Evolutionary conservation across 345 rosid species (phyloP), one percentile per base, ranked within the genome.

Genomic region (Populus euphratica): DNA sequence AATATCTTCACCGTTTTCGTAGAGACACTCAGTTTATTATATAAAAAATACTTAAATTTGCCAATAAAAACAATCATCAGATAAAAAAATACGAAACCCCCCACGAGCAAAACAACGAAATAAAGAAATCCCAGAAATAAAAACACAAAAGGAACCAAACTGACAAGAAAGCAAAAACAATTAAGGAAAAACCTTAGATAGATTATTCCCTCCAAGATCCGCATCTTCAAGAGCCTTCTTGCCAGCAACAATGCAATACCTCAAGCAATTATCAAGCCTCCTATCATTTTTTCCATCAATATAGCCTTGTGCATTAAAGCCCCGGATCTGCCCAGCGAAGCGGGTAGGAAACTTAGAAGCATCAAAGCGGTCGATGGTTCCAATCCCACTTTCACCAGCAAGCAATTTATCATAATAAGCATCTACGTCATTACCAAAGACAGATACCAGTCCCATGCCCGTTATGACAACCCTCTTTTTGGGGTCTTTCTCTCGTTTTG

Each of bases 301-400:
- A 82, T 90, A 91, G 5, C 97, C 99, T 77, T 88, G 79, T 0
- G 97, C 83, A 73, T 41, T 78, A 86, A 96, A 94, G 74, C 99
- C 98, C 44, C 93, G 91, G 88, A 96, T 92, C 97, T 96, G 99
- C 27, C 98, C 99, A 6, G 88, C 99, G 86, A 96, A 96, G 73
- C 98, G 84, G 72, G 99, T 94, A 0, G 99, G 98, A 70, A 94
- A 94, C 89, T 94, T 94, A 36, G 97, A 94, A 2, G 97, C 97
- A 80, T 96, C 99, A 76, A 96, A 96, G 35, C 98, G 87, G 80
- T 96, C 99, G 76, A 96, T 96, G 43, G 78, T 85, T 38, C 92
- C 85, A 85, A 96, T 91, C 77, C 98, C 98, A 80, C 99, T 96
- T 85, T 90, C 94, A 14, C 98, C 99, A 52, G 93, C 83, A 27